These are phyloP conservation scores for Chrysopogon serrulatus DNA, from an alignment of 176 grass and related monocot genomes.

Conservation along the genomic window DNA sequence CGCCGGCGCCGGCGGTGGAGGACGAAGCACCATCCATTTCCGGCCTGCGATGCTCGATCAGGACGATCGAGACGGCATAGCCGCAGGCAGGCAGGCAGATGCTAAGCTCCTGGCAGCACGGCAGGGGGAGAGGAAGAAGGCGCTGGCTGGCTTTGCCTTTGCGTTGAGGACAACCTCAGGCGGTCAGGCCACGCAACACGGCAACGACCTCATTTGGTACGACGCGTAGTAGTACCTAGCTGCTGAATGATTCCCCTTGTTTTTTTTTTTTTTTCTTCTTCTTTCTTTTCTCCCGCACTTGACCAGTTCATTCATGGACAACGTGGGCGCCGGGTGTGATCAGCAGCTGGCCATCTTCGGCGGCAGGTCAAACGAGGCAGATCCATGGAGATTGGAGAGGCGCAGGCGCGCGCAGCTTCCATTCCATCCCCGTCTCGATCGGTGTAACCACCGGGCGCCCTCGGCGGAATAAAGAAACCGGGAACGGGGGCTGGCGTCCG, in stretches of 20 bases:
- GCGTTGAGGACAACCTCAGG: not conserved
- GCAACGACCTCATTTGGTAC: conserved; percentile 3
- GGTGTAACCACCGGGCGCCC: conserved; percentile 27
- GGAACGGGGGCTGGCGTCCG: not conserved
- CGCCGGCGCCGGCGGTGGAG: not conserved
- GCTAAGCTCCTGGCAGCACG: not conserved
- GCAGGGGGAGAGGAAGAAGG: not conserved
- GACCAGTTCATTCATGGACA: conserved; percentile 11
- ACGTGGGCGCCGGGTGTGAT: conserved; percentile 17
- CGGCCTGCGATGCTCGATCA: not conserved
- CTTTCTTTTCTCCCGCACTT: not conserved
- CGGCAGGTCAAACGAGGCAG: conserved; percentile 39
- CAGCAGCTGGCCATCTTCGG: not conserved
- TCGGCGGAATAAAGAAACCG: conserved; percentile 26
- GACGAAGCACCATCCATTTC: conserved; percentile 2
- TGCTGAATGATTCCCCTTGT: conserved; percentile 18
- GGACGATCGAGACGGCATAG: not conserved
- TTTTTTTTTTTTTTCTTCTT: no score
- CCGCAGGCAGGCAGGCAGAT: no score
- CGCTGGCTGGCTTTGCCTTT: not conserved
- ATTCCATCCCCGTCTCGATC: not conserved
- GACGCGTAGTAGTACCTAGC: not conserved
- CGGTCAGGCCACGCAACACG: not conserved
- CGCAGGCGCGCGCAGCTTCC: no score
- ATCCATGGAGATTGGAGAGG: no score